Evolutionary conservation across 495 filamentous ascomycete species (phyloP), one percentile per base, ranked within the genome.

Genomic region (Chaetomidium leptoderma): DNA sequence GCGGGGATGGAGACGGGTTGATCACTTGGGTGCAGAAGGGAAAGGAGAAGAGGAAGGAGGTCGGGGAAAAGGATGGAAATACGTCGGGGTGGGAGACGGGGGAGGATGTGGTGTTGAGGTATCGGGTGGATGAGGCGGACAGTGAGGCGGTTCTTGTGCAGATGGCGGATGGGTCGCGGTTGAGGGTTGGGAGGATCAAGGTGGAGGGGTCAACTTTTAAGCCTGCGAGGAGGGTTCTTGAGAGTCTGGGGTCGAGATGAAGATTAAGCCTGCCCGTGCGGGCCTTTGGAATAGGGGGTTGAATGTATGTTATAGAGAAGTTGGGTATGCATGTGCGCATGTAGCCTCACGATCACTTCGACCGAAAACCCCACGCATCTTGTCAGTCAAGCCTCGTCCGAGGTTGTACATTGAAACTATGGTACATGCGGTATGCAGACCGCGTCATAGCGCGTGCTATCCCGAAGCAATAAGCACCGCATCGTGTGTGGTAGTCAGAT

Each of bases 151-250:
- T 59, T 3, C 6, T 53, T 0, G 23, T 59, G 30, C 6, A n/a
- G 1, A 29, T 59, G 40, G 8, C 11, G 26, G 19, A 46, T 35
- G 48, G 40, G 47, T 35, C 55, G 59, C 32, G 53, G 58, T 26
- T 64, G 44, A 61, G 66, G 26, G 42, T 75, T 17, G 53, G 60
- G 13, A 49, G 10, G 2, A 54, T 75, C 29, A 72, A 72, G 58
- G 66, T 71, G 2, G 73, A 77, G 49, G 71, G 74, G 1, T 37
- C 42, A 42, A 47, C 42, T 0, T 53, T 43, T 23, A 59, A 59
- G 39, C 57, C 57, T 4, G 57, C 57, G 8, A 17, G 19, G 8
- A 19, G 2, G 6, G 57, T 59, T 4, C 32, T 59, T 2, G 40
- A 14, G 1, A 21, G 40, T 19, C 7, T 9, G 13, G 21, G 40